Evolutionary conservation across 2,329 filamentous ascomycete species (phyloP).

Genomic region (Rhinocladiella mackenziei): DNA sequence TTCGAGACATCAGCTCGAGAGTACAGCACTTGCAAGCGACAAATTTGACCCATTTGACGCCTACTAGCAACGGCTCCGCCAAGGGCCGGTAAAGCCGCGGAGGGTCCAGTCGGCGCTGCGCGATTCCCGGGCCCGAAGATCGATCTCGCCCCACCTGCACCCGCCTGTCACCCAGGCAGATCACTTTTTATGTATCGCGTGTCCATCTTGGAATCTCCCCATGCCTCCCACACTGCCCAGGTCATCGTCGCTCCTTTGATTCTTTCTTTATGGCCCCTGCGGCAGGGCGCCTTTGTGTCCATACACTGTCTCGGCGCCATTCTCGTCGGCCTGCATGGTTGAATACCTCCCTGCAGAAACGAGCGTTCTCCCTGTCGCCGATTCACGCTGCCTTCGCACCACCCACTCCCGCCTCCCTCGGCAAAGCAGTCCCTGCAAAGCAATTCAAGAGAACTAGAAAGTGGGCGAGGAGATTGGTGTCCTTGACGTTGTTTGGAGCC

Average conservation of each 20-base stretch:
- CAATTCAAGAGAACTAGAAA: slow-evolving; percentile 65
- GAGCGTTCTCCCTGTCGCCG: slow-evolving; percentile 20
- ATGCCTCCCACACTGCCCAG: background rate
- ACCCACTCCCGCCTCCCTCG: slow-evolving; percentile 73
- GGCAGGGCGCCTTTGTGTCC: slow-evolving; percentile 25
- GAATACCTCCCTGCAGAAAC: slow-evolving; percentile 6
- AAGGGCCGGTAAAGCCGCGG: no score
- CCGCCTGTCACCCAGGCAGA: no score
- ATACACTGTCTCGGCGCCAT: slow-evolving; percentile 5
- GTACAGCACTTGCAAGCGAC: no score
- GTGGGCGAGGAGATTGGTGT: slow-evolving; percentile 71
- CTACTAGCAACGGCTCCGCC: no score
- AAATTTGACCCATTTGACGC: no score
- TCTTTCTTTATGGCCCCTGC: slow-evolving; percentile 15
- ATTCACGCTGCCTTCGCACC: slow-evolving; percentile 56
- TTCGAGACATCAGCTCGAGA: no score
- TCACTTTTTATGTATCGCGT: no score
- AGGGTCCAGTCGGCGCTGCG: no score
- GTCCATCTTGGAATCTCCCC: no score
- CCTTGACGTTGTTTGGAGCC: slow-evolving; percentile 58
- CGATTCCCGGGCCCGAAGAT: no score
- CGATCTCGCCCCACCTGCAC: no score
- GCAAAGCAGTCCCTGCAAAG: slow-evolving; percentile 65
- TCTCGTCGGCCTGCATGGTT: slow-evolving; percentile 2
- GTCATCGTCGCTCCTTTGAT: background rate